Base-by-base conservation (phyloP, 768 basidiomycete genomes). In the Pulveroboletus sp. region DNA sequence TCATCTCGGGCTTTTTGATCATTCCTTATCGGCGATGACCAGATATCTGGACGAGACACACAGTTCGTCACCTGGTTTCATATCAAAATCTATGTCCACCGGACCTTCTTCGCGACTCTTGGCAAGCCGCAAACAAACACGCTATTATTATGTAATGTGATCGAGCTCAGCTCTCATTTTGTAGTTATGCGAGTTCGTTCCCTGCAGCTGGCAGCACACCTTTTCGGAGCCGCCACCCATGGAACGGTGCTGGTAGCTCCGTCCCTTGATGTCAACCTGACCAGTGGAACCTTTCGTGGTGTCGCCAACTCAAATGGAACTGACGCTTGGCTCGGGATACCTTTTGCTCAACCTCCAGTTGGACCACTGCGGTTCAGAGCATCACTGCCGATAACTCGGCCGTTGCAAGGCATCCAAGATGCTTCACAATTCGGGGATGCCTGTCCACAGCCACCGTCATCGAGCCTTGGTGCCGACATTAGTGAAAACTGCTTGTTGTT, bases 291-390 rank as follows among this genome's bases (percentile, higher is more conserved):
- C 0, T 80, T 80, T 52, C 73, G 71, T 3, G 81, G 80, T 8
- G 54, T 76, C 5, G 50, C 67, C 8, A 71, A 70, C 11, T 41
- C 66, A 0, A 75, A 76, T 41, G 75, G 73, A 8, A 74, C 75
- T 9, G 77, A 83, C 9, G 70, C 71, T 59, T 86, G 81, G 76
- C 70, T 83, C 11, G 83, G 82, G 3, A 75, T 86, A 31, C 83
- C 77, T 0, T 86, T 71, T 49, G 83, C 80, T 5, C 65, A 75
- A 51, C 72, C 82, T 2, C 84, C 84, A 0, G 55, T 79, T 0
- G 82, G 81, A 2, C 36, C 59, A 7, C 70, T 84, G 39, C 75
- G 83, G 3, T 83, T 86, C 66, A 78, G 76, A 52, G 74, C 77
- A 0, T 81, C 84, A 3, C 68, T 75, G 0, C 60, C 69, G 3